phyloP scores from a whole-genome alignment of 352 stramenopile genomes.

The Phytophthora syringae region DNA sequence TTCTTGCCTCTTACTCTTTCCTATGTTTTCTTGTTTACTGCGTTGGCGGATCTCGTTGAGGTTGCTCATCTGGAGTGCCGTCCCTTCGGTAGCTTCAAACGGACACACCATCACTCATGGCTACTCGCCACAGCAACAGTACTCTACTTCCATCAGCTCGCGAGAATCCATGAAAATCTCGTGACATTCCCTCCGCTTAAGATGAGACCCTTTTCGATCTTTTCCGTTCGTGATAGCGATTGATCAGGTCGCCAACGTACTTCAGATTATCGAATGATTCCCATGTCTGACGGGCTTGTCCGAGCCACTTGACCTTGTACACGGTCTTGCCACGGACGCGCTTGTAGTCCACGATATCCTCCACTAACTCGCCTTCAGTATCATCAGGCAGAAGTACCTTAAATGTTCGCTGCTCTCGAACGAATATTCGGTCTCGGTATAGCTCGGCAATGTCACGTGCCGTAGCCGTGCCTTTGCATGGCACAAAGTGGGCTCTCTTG shows the following conservation, averaged over 20 bases:
- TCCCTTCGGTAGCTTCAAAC: too few species aligned
- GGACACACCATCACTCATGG: background rate
- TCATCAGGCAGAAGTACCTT: slow-evolving; percentile 7
- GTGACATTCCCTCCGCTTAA: slow-evolving; percentile 3
- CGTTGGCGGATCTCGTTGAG: background rate
- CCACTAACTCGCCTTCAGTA: slow-evolving; percentile 15
- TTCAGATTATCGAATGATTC: slow-evolving; percentile 11
- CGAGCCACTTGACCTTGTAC: slow-evolving; percentile 14
- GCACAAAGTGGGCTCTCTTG: slow-evolving; percentile 11
- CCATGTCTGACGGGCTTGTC: slow-evolving; percentile 6
- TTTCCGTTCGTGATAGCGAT: slow-evolving; percentile 6
- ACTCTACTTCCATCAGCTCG: background rate
- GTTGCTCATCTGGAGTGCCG: too few species aligned
- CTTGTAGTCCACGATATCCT: slow-evolving; percentile 20
- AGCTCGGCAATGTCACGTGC: background rate
- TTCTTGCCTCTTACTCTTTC: background rate
- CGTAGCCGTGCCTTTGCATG: slow-evolving; percentile 8
- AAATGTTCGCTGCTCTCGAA: slow-evolving; percentile 2
- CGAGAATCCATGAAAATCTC: background rate
- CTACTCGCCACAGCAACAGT: background rate
- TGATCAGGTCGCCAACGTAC: slow-evolving; percentile 12
- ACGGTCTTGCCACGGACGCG: slow-evolving; percentile 6
- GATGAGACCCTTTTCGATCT: background rate
- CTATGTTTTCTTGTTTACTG: background rate
- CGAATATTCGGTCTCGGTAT: slow-evolving; percentile 7